Conservation (phyloP, 2,329 filamentous ascomycete genomes). For the Hansfordia pulvinata region DNA sequence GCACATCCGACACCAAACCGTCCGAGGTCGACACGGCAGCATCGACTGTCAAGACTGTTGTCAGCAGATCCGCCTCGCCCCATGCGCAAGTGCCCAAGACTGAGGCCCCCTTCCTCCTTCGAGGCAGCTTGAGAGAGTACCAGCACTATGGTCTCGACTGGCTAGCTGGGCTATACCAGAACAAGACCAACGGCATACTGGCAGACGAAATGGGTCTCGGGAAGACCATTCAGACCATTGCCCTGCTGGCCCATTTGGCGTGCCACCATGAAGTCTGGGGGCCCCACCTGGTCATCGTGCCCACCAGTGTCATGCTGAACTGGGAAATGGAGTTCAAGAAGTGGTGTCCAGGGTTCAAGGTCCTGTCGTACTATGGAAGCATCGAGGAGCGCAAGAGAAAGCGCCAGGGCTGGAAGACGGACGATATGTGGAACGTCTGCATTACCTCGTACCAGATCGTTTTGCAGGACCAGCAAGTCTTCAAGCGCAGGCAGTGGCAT, state of each 20-base stretch:
- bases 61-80: conserved; percentile 21
- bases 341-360: conserved; percentile 95
- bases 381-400: conserved; percentile 87
- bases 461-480: conserved; percentile 83
- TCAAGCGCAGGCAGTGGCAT: conserved; percentile 87
- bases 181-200: conserved; percentile 87
- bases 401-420: conserved; percentile 83
- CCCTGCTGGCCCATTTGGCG: conserved; percentile 82
- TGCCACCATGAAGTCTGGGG: conserved; percentile 89
- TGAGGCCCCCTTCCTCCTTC: conserved; percentile 67
- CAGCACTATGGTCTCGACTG: conserved; percentile 96
- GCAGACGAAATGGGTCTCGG: conserved; percentile 98
- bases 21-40: conserved; percentile 31
- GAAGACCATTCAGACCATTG: conserved; percentile 97
- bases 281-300: conserved; percentile 88
- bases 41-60: conserved; percentile 20
- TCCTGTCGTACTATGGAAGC: conserved; percentile 90
- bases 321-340: conserved; percentile 99
- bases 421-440: conserved; percentile 91
- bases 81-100: conserved; percentile 38
- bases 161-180: conserved; percentile 85
- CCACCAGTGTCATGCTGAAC: conserved; percentile 96
- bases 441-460: conserved; percentile 97
- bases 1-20: conserved; percentile 34
- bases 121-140: conserved; percentile 85